These are phyloP conservation scores for Trypanosoma vivax DNA, from an alignment of 208 protist genomes.

Conservation along the genomic window DNA sequence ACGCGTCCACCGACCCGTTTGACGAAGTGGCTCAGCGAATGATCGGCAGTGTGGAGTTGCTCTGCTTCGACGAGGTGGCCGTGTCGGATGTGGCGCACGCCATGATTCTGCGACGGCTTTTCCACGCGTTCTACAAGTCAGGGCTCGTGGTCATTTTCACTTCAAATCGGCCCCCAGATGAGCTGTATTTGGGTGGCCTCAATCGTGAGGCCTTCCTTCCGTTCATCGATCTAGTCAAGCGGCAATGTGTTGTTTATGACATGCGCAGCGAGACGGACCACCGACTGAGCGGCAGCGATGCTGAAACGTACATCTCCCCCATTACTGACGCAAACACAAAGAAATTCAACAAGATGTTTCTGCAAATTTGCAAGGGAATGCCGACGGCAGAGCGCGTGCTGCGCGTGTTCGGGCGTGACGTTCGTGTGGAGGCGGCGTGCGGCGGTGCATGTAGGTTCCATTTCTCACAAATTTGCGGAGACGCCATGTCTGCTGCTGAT, in stretches of 20 bases:
- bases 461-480: conserved; percentile 76
- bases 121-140: conserved; percentile 86
- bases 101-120: conserved; percentile 93
- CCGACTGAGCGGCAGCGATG: conserved; percentile 68
- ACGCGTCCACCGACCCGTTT: conserved; percentile 67
- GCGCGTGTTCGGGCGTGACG: conserved; percentile 77
- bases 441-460: conserved; percentile 77
- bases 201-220: conserved; percentile 92
- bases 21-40: conserved; percentile 85
- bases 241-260: conserved; percentile 79
- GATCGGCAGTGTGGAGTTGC: conserved; percentile 82
- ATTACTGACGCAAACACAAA: conserved; percentile 46
- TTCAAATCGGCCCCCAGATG: conserved; percentile 81
- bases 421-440: conserved; percentile 48
- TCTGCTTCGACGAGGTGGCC: conserved; percentile 94
- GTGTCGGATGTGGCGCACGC: conserved; percentile 93
- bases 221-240: conserved; percentile 92
- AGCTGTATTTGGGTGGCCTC: conserved; percentile 91
- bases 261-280: conserved; percentile 91
- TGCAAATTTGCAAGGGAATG: conserved; percentile 82
- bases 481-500: conserved; percentile 67
- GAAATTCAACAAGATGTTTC: conserved; percentile 71
- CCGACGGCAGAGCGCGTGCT: conserved; percentile 33
- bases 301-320: conserved; percentile 66
- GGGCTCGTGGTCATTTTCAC: conserved; percentile 92